Evolutionary conservation across 164 flowering plant genomes (phyloP).

Genomic region (Magnolia sinica): DNA sequence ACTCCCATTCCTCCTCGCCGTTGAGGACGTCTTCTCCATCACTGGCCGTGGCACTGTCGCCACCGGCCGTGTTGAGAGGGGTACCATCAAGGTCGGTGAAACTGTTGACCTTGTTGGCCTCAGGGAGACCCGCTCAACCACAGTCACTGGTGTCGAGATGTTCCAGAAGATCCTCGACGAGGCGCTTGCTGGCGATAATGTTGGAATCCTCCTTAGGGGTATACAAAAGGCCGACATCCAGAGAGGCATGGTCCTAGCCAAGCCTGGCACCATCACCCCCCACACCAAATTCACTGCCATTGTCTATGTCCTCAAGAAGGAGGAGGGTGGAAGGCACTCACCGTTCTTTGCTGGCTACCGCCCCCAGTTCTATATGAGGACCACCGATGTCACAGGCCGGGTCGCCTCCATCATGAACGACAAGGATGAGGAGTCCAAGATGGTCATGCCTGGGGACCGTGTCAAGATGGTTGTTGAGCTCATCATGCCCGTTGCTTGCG

Average conservation of each 20-base stretch:
- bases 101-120: slow-evolving; percentile 33
- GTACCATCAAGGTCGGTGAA: slow-evolving; percentile 34
- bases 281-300: slow-evolving; percentile 32
- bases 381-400: slow-evolving; percentile 37
- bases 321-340: slow-evolving; percentile 41
- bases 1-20: slow-evolving; percentile 29
- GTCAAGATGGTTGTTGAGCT: slow-evolving; percentile 40
- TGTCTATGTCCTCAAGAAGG: slow-evolving; percentile 39
- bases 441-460: slow-evolving; percentile 41
- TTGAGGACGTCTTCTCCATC: slow-evolving; percentile 37
- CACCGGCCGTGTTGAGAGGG: slow-evolving; percentile 36
- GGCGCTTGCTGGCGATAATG: slow-evolving; percentile 39
- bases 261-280: slow-evolving; percentile 35
- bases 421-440: slow-evolving; percentile 40
- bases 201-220: slow-evolving; percentile 33
- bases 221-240: slow-evolving; percentile 36
- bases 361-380: slow-evolving; percentile 41
- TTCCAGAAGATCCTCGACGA: slow-evolving; percentile 38
- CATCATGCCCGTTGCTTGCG: slow-evolving; percentile 35
- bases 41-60: slow-evolving; percentile 42
- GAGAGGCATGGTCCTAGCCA: slow-evolving; percentile 37
- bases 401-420: slow-evolving; percentile 36
- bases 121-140: slow-evolving; percentile 26
- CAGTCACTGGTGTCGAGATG: slow-evolving; percentile 39
- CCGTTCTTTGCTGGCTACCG: slow-evolving; percentile 33